Base-by-base conservation (phyloP, 106 monocot genomes). In the Phalaenopsis equestris region DNA sequence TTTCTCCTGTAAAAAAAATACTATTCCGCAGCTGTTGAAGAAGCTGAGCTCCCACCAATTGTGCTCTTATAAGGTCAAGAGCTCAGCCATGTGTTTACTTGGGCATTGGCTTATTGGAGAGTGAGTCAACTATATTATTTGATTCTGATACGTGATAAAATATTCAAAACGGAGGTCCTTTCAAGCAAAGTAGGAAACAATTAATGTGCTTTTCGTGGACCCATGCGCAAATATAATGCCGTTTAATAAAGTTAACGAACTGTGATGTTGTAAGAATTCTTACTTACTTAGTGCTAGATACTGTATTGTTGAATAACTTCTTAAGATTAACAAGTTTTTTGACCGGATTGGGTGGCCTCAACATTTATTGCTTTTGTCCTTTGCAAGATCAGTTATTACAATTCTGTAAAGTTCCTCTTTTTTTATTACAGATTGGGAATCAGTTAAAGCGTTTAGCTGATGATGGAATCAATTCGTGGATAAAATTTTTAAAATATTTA, bases 41-140 rank as follows among this genome's bases (percentile, higher is more conserved):
- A 9, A 55, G 70, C 57, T 83, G 73, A 56, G 73, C 83, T 73
- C 72, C 46, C 73, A 73, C 14, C 67, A 58, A 46, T 24, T 17
- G 83, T 74, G 74, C 19, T 74, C 41, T 74, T 74, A 74, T 74
- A 74, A 39, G 30, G 30, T 30, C 30, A 30, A 30, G 30, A 30
- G 74, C 15, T 49, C 45, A 49, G 3, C 24, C 75, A 76, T 74
- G 46, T 75, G 79, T 8, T 17, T 10, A 42, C 41, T 73, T 78
- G 72, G 30, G 42, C 73, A 56, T 48, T 72, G 78, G 70, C 46
- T 56, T 56, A 3, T 67, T 67, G 79, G 43, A 79, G 42, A 18
- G 46, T 15, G 79, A 67, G 79, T 43, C 65, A 78, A 57, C 79
- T 24, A 19, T 14, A 56, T 72, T 72, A 38, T 2, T 77, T 12